Evolutionary conservation across 257 asterid genomes (phyloP).

Genomic region (Solanum paucissectum): DNA sequence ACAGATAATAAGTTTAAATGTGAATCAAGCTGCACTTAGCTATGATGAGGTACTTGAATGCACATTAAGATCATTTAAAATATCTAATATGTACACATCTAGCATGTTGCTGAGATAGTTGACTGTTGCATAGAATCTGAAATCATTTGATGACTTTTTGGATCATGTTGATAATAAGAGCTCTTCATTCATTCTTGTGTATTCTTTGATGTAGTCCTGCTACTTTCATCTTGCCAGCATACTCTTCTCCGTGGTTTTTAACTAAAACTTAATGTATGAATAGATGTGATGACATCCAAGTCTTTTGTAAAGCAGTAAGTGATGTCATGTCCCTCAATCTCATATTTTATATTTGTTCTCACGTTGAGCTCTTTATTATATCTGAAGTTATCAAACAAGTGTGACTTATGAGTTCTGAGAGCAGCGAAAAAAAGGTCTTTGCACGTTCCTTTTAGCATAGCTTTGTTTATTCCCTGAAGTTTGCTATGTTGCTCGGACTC

Average conservation of each 20-base stretch:
- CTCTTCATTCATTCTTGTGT: background rate
- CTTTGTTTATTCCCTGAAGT: background rate
- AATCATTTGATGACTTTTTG: background rate
- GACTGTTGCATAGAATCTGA: background rate
- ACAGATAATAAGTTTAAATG: constrained; percentile 35
- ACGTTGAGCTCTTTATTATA: background rate
- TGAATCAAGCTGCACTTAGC: constrained; percentile 51
- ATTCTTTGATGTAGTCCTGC: background rate
- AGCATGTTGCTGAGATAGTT: background rate
- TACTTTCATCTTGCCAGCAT: background rate
- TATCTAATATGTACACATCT: background rate
- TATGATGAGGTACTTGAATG: constrained; percentile 59
- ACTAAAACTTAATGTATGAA: background rate
- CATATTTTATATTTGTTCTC: background rate
- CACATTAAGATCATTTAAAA: background rate
- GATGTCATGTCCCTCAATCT: background rate
- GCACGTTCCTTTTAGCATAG: background rate
- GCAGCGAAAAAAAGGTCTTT: background rate
- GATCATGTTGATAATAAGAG: background rate
- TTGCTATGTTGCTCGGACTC: background rate
- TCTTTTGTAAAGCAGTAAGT: background rate
- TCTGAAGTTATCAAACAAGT: background rate
- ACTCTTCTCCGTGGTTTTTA: background rate
- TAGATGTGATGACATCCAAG: background rate
- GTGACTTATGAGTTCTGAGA: background rate